These are phyloP conservation scores for Elsinoe necatrix DNA, from an alignment of 2,329 filamentous ascomycete genomes.

Conservation along the genomic window DNA sequence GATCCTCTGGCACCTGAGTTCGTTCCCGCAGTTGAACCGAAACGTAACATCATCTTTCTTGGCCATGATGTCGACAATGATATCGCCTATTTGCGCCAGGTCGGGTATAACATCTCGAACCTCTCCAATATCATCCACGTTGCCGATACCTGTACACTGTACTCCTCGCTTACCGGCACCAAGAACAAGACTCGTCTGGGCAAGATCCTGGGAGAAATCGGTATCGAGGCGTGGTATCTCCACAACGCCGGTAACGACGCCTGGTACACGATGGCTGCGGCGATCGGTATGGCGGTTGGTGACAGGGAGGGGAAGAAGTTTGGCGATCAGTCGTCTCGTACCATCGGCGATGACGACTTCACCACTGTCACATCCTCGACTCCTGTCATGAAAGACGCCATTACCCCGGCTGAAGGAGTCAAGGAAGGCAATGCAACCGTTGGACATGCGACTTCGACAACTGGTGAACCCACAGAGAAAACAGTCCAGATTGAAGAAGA, in stretches of 20 bases:
- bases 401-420: background rate
- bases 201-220: constrained; percentile 55
- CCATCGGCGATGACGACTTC: background rate
- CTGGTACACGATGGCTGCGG: constrained; percentile 56
- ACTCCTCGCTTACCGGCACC: constrained; percentile 52
- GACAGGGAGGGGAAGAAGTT: constrained; percentile 8
- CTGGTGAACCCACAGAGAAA: too few species aligned
- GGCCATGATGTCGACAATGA: constrained; percentile 67
- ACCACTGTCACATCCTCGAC: background rate
- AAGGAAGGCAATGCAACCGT: background rate
- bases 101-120: constrained; percentile 55
- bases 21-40: constrained; percentile 24
- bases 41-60: constrained; percentile 62
- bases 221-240: constrained; percentile 45
- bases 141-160: constrained; percentile 66
- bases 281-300: constrained; percentile 49
- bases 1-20: background rate
- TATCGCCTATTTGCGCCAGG: constrained; percentile 53
- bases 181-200: constrained; percentile 46
- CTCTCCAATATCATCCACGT: constrained; percentile 52
- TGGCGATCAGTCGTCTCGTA: background rate
- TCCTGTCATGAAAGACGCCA: background rate
- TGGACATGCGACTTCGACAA: background rate
- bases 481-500: constrained; percentile 1
- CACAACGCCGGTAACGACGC: constrained; percentile 35